Evolutionary conservation across 2,329 filamentous ascomycete species (phyloP).

Genomic region (Graphilbum ipis-grandicollis): DNA sequence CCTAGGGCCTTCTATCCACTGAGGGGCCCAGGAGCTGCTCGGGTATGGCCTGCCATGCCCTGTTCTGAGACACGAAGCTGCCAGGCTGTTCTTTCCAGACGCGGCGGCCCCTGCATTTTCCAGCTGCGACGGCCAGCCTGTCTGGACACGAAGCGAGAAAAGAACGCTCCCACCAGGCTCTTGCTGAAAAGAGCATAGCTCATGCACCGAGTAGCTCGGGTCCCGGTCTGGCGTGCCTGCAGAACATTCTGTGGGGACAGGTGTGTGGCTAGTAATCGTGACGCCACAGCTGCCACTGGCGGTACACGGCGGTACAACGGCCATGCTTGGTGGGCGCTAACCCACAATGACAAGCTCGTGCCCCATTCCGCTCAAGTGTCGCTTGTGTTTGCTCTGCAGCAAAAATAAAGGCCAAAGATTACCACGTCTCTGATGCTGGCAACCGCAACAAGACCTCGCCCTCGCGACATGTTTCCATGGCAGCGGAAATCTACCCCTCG

Average conservation of each 20-base stretch:
- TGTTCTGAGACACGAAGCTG: background rate
- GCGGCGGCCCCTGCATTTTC: background rate
- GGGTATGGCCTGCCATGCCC: no score
- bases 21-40: no score
- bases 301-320: no score
- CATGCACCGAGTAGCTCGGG: no score
- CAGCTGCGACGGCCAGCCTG: no score
- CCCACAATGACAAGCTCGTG: background rate
- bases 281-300: background rate
- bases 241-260: background rate
- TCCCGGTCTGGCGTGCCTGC: background rate
- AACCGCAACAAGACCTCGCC: background rate
- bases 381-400: no score
- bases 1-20: no score
- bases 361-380: no score
- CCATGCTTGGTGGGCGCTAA: background rate
- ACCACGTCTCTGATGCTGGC: no score
- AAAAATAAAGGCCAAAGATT: no score
- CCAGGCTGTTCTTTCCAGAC: background rate
- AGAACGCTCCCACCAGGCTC: background rate
- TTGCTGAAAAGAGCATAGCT: background rate
- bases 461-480: constrained; percentile 32
- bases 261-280: background rate
- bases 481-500: constrained; percentile 61
- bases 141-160: background rate